phyloP scores from a whole-genome alignment of 352 stramenopile species.

The Globisporangium lucens region DNA sequence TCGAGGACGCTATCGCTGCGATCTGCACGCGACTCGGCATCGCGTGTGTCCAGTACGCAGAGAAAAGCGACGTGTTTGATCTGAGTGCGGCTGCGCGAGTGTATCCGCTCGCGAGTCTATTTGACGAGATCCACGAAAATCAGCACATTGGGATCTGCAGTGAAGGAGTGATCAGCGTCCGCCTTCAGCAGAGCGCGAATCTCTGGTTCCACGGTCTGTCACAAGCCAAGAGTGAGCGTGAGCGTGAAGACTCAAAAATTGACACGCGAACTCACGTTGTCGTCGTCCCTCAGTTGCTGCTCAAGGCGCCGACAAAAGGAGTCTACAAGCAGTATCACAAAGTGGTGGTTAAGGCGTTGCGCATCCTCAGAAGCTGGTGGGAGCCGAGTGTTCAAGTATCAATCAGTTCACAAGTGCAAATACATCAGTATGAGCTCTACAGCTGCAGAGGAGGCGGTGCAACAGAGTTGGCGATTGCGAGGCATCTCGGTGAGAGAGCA shows the following conservation, averaged over 20 bases:
- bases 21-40: constrained; percentile 42
- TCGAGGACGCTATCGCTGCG: constrained; percentile 42
- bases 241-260: not conserved
- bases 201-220: constrained; percentile 35
- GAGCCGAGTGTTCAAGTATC: constrained; percentile 9
- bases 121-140: constrained; percentile 34
- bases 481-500: constrained; percentile 12
- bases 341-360: constrained; percentile 49
- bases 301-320: constrained; percentile 53
- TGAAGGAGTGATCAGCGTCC: constrained; percentile 25
- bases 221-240: not conserved
- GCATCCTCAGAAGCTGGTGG: constrained; percentile 46
- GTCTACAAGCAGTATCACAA: constrained; percentile 71
- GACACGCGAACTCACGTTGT: not conserved
- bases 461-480: constrained; percentile 40
- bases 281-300: constrained; percentile 46
- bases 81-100: constrained; percentile 40
- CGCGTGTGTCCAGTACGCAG: constrained; percentile 58
- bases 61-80: constrained; percentile 42
- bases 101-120: constrained; percentile 42
- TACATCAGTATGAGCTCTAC: constrained; percentile 6
- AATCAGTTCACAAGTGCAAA: not conserved
- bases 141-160: constrained; percentile 39
- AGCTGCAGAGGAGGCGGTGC: constrained; percentile 46
- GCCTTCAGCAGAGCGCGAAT: constrained; percentile 38